Evolutionary conservation across 1,284 basidiomycete genomes (phyloP).

Genomic region (Leccinum solheimii): DNA sequence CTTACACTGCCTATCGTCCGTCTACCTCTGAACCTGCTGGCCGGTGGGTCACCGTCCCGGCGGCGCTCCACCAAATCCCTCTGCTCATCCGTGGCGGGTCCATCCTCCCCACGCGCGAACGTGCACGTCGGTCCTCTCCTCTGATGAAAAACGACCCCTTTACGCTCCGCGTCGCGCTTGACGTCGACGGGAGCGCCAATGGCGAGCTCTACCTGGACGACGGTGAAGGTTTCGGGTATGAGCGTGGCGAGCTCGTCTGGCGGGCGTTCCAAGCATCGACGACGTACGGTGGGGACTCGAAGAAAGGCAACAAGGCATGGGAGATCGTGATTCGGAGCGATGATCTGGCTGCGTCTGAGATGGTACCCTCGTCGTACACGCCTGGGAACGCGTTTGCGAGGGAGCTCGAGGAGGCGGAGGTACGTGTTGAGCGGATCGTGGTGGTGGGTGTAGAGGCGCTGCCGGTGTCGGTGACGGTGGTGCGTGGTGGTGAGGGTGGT

Average conservation of each 20-base stretch:
- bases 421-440: conserved; percentile 80
- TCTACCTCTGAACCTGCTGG: conserved; percentile 7
- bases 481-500: conserved; percentile 53
- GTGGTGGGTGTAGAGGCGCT: conserved; percentile 70
- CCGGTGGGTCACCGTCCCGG: conserved; percentile 53
- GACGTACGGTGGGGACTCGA: conserved; percentile 16
- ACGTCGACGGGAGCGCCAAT: conserved; percentile 60
- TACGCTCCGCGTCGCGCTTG: conserved; percentile 85
- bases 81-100: conserved; percentile 91
- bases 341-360: conserved; percentile 57
- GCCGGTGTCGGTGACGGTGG: conserved; percentile 60
- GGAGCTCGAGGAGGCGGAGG: conserved; percentile 51
- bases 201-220: conserved; percentile 97
- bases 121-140: conserved; percentile 82
- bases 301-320: conserved; percentile 29
- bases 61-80: conserved; percentile 80
- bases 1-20: conserved; percentile 37
- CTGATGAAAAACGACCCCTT: conserved; percentile 93
- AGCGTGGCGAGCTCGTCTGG: conserved; percentile 83
- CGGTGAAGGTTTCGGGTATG: conserved; percentile 82
- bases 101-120: conserved; percentile 84
- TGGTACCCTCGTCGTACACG: conserved; percentile 53
- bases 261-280: conserved; percentile 66
- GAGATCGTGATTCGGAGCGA: conserved; percentile 51
- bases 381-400: conserved; percentile 68